Percentiles rank a stretch among this genome's conserved stretches.
Evolutionary conservation across 768 basidiomycete genomes (phyloP).

Genomic region (Calocybe gangraenosa): DNA sequence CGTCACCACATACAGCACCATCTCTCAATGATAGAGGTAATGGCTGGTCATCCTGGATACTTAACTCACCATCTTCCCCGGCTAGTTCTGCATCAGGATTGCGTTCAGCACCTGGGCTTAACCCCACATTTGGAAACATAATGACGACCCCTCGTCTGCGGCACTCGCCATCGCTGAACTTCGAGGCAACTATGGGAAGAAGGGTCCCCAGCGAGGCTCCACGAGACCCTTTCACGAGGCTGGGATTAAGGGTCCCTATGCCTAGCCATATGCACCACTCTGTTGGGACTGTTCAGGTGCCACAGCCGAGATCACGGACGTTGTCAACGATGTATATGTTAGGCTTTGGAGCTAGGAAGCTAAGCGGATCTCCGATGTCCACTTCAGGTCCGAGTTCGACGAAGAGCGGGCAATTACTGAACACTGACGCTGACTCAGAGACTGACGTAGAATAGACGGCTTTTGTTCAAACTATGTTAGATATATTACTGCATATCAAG

Average conservation of each 20-base stretch:
- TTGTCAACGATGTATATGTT: slow-evolving; percentile 63
- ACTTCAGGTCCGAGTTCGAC: neutral
- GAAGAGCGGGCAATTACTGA: neutral
- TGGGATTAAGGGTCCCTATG: slow-evolving; percentile 59
- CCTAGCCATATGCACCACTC: slow-evolving; percentile 33
- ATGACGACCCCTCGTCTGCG: slow-evolving; percentile 62
- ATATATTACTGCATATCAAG: no score
- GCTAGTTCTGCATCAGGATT: slow-evolving; percentile 29
- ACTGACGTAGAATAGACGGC: no score
- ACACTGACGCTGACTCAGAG: no score
- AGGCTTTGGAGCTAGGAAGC: slow-evolving; percentile 45
- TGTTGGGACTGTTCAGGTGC: slow-evolving; percentile 4
- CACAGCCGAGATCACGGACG: slow-evolving; percentile 37
- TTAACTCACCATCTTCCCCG: slow-evolving; percentile 34
- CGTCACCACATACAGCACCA: slow-evolving; percentile 11
- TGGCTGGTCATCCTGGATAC: slow-evolving; percentile 58
- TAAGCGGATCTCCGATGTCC: slow-evolving; percentile 8
- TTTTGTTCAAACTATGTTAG: no score
- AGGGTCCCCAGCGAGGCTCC: slow-evolving; percentile 4
- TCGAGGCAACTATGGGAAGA: slow-evolving; percentile 14
- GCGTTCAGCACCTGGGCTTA: slow-evolving; percentile 23
- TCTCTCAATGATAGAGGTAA: neutral
- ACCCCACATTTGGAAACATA: slow-evolving; percentile 66
- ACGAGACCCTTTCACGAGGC: slow-evolving; percentile 37
- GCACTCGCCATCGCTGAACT: slow-evolving; percentile 40